Evolutionary conservation across 1,284 basidiomycete genomes (phyloP).

Genomic region (Ceratobasidium sp.): DNA sequence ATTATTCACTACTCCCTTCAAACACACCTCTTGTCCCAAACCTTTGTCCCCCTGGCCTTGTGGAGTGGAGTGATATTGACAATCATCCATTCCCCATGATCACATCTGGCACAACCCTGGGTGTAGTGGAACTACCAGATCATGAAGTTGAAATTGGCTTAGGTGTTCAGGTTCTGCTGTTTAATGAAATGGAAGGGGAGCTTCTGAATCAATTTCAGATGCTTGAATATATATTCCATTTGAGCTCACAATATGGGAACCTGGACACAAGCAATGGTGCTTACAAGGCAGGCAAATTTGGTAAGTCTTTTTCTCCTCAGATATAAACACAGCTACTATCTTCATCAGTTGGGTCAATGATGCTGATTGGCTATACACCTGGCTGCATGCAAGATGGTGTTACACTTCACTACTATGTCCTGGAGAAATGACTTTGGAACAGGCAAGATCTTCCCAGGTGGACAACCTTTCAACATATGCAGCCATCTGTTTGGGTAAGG

Average conservation of each 20-base stretch:
- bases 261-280: neutral
- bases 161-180: neutral
- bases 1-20: neutral
- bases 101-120: neutral
- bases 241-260: neutral
- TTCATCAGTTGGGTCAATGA: neutral
- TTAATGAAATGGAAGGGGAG: neutral
- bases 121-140: neutral
- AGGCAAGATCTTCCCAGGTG: too few relatives aligned
- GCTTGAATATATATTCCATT: neutral
- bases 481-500: neutral
- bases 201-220: neutral
- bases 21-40: neutral
- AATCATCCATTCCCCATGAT: neutral
- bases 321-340: neutral
- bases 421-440: too few relatives aligned
- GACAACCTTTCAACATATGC: neutral
- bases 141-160: neutral
- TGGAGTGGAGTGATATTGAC: neutral
- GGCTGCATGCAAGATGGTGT: neutral
- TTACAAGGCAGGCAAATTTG: slow-evolving; percentile 7
- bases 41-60: neutral
- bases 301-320: neutral
- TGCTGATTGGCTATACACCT: neutral
- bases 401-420: neutral